Evolutionary conservation across 1,284 basidiomycete genomes (phyloP), one percentile per base, ranked within the genome.

Genomic region (Phylloporus sp.): DNA sequence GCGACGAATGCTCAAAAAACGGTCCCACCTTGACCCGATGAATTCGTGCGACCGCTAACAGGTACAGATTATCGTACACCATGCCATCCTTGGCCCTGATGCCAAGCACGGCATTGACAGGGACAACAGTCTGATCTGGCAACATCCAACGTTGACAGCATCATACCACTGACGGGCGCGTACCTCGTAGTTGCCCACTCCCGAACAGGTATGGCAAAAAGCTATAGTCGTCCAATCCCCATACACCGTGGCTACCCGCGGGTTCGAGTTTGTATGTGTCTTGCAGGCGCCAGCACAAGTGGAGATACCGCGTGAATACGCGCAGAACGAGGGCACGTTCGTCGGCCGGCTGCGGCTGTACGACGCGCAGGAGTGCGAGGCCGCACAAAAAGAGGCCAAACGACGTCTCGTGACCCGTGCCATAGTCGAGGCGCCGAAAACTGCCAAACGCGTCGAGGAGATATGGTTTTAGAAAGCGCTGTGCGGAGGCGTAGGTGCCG

Each of bases 191-290:
- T 81, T 99, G 95, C 3, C 91, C 94, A 69, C 96, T 95, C 7
- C 97, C 97, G 76, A 98, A 94, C 14, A 98, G 87, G 78, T 99
- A 99, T 32, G 93, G 91, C 32, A 98, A 84, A 81, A 98, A 98
- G 64, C 88, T 90, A 70, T 93, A 98, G 78, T 99, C 98, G 78
- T 99, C 96, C 45, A 99, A 83, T 0, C 97, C 97, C 97, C 97
- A 99, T 0, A 99, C 97, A 12, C 97, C 97, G 76, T 99, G 98
- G 70, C 94, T 96, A 4, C 97, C 97, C 0, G 97, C 97, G 5
- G 98, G 97, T 80, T 99, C 97, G 11, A 99, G 89, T 58, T 86
- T 89, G 78, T 99, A 99, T 32, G 90, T 88, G 74, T 95, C 93
- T 77, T 99, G 98, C 41, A 98, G 84, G 62, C 86, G 86, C 89